Base-by-base conservation (phyloP, 2,329 filamentous ascomycete genomes). In the Xylaria sp. region DNA sequence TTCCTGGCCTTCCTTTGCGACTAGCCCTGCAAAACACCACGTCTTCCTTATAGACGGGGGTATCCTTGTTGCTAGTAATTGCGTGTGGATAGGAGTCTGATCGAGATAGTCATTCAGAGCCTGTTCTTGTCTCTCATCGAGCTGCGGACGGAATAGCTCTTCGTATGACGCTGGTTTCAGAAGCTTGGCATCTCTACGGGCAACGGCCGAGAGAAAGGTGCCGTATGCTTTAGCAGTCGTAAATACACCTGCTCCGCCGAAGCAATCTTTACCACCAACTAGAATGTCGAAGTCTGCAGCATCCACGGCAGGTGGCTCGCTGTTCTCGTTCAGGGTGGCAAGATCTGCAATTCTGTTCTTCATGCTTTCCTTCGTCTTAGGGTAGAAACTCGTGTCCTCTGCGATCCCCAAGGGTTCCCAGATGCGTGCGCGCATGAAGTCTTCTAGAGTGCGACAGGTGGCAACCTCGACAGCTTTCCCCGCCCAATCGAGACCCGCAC, bases 81-180 rank as follows among this genome's bases (percentile, higher is more conserved):
- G 31, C 5, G 61, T 61, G 19, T 71, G 67, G 0, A 47, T 19
- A 1, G 66, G 63, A 0, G 65, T 64, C 2, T 50, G 58, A 25
- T 49, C 50, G 7, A 73, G 51, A 21, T 67, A 65, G 17, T 72
- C 59, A 33, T 73, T 72, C 37, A 73, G 53, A 2, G 61, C 61
- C 50, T 71, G 58, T 54, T 72, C 70, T 25, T 52, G 57, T 21
- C 47, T 43, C 33, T 70, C 69, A 19, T 72, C 61, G 2, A 74
- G 70, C 51, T 74, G 72, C 0, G 72, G 70, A 0, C 68, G 67
- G 47, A 74, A 73, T 5, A 73, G 66, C 35, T 74, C 71, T 3
- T 47, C 56, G 47, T 68, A 71, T 0, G 67, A 70, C 2, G 63
- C 53, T 1, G 65, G 47, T 14, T n/a, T 63, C 3, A 74, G 56